Percentiles rank a stretch among this genome's conserved stretches.
Conservation (phyloP, 805 yeast genomes). For the Diddensiella caesifluorescens region DNA sequence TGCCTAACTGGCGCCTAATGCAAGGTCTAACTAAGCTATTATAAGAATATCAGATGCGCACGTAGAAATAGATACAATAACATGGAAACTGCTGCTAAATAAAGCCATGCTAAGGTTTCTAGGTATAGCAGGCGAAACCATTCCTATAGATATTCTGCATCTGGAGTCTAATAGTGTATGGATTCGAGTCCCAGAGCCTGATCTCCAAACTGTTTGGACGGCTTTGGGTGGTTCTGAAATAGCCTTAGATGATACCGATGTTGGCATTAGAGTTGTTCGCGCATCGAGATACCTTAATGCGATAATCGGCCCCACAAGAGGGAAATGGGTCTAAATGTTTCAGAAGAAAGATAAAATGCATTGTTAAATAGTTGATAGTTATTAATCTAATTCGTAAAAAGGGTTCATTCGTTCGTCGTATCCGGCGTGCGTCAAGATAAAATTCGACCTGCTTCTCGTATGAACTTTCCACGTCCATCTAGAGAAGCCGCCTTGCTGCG, state of each 20-base stretch:
- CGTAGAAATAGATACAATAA: constrained; percentile 23
- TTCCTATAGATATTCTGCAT: constrained; percentile 29
- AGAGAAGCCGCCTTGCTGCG: neutral
- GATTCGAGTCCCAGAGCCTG: constrained; percentile 23
- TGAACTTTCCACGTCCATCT: constrained; percentile 2
- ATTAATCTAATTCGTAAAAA: too few species aligned
- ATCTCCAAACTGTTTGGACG: constrained; percentile 17
- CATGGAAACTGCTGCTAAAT: constrained; percentile 29
- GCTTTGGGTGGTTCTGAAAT: constrained; percentile 22
- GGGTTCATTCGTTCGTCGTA: too few species aligned
- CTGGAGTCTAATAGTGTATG: constrained; percentile 8
- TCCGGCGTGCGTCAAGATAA: too few species aligned
- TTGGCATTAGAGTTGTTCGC: constrained; percentile 19
- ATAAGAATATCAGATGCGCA: neutral
- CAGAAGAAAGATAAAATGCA: too few species aligned
- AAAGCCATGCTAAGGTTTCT: constrained; percentile 22
- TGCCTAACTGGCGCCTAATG: constrained; percentile 8
- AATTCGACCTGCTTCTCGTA: constrained; percentile 6
- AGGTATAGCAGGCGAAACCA: constrained; percentile 29
- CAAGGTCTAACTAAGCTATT: constrained; percentile 4
- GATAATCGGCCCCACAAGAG: constrained; percentile 19
- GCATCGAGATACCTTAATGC: constrained; percentile 21
- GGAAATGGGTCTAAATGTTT: constrained; percentile 5
- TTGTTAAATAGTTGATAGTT: too few species aligned
- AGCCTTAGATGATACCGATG: constrained; percentile 8